Evolutionary conservation across 2,329 filamentous ascomycete genomes (phyloP).

Genomic region (Talaromyces marneffei): DNA sequence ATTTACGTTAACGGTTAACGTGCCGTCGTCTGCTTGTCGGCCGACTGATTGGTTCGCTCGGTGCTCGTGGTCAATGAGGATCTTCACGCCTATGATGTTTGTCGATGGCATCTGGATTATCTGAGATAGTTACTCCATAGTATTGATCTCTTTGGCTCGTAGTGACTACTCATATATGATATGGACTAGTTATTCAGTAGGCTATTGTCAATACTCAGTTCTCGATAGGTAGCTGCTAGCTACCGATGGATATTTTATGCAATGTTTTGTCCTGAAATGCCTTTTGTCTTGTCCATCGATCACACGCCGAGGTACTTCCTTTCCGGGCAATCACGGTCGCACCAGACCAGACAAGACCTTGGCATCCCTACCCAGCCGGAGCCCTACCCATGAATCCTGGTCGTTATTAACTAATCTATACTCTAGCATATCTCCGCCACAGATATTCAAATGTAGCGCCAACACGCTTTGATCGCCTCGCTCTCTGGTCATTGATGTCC

Average conservation of each 20-base stretch:
- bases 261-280: too few species aligned
- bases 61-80: neutral
- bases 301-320: neutral
- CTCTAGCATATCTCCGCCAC: neutral
- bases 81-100: neutral
- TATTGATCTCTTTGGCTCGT: neutral
- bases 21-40: neutral
- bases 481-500: neutral
- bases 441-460: neutral
- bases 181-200: too few species aligned
- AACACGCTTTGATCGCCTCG: neutral
- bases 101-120: neutral
- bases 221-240: too few species aligned
- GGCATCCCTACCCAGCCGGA: conserved; percentile 1
- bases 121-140: neutral
- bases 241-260: too few species aligned
- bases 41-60: neutral
- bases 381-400: neutral
- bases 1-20: too few species aligned
- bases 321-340: neutral
- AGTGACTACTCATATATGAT: too few species aligned
- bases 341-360: too few species aligned
- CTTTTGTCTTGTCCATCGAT: neutral
- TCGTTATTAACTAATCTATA: neutral
- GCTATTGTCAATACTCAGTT: too few species aligned